Evolutionary conservation across 2,329 filamentous ascomycete genomes (phyloP), one percentile per base, ranked within the genome.

Genomic region (Exserohilum rostratum): DNA sequence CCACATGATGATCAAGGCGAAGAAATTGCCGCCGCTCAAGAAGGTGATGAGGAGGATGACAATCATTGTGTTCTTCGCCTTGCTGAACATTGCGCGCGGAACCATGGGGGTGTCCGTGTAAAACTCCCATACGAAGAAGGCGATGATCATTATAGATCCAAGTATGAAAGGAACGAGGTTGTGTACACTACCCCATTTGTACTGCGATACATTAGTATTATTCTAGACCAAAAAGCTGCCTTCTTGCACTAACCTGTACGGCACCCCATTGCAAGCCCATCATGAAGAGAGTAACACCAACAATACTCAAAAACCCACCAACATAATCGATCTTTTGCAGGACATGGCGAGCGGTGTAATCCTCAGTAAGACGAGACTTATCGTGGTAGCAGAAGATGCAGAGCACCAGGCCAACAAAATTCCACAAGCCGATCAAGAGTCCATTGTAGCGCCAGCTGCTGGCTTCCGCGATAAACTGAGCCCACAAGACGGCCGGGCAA

Each of bases 401-500:
- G 29, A 85, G 69, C 3, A 83, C 58, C 35, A 87, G 75, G 3
- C 82, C 83, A 35, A 83, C 63, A 25, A 80, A 77, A 11, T 80
- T 76, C 80, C 83, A 86, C 17, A 82, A 65, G 2, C 77, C 80
- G 17, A 82, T 80, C 12, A 86, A 70, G 10, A 83, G 68, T 7
- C 83, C 83, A 25, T 84, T 77, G 57, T 80, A 85, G 53, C 85
- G 75, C 83, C 84, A 87, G 40, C 69, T 76, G n/a, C 78, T 75
- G 29, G 76, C 63, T 33, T 70, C 60, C 6, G 82, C 74, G 22
- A 85, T 82, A 70, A 87, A 76, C 66, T 88, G 85, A 30, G 78
- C 85, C 74, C 82, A 89, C 18, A 89, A 72, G 0, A 86, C 85
- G 1, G 84, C 83, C 0, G 86, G 85, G 52, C 82, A 82, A 67